Evolutionary conservation across 2,329 filamentous ascomycete genomes (phyloP), one percentile per base, ranked within the genome.

Genomic region (Alternaria triticina): DNA sequence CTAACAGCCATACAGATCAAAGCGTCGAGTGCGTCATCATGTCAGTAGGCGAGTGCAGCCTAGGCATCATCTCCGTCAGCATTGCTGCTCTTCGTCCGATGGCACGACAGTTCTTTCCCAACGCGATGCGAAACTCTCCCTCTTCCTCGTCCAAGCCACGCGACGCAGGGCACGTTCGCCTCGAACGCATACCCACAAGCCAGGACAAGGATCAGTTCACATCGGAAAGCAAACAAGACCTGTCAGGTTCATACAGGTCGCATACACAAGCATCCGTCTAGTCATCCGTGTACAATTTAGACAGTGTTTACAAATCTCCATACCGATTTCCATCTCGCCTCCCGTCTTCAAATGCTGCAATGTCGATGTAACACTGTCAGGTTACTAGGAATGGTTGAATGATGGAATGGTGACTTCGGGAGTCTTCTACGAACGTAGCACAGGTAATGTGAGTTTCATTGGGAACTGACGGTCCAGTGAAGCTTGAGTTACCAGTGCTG

Each of bases 31-130:
- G 59, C 22, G 69, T 76, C 6, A 71, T 71, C 17, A 51, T 75
- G 25, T 70, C 73, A 12, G 67, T 76, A 8, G 68, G 74, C n/a
- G 74, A 77, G 57, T 76, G 74, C 54, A 71, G 67, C 45, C 50
- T 77, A 3, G 74, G 72, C 5, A 77, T 77, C 50, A 69, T 74
- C 25, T 73, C 70, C 33, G 70, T 77, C 51, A 74, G 70, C 56
- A 71, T 75, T 7, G 70, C 74, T 15, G 47, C 74, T 30, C 67
- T 77, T 50, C 73, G 74, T 44, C 74, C 74, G 0, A 56, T 76
- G 13, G 65, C 60, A 7, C 60, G 54, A 6, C 64, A 56, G 6
- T 20, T 77, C n/a, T 73, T 72, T 49, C 71, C 74, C 5, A 55
- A 50, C 12, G 44, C 20, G 22, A 43, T 60, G 28, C 65, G 59